Percentiles rank a stretch among this genome's conserved stretches.
Evolutionary conservation across 129 eudicot species (phyloP).

Genomic region (Flaveria trinervia): DNA sequence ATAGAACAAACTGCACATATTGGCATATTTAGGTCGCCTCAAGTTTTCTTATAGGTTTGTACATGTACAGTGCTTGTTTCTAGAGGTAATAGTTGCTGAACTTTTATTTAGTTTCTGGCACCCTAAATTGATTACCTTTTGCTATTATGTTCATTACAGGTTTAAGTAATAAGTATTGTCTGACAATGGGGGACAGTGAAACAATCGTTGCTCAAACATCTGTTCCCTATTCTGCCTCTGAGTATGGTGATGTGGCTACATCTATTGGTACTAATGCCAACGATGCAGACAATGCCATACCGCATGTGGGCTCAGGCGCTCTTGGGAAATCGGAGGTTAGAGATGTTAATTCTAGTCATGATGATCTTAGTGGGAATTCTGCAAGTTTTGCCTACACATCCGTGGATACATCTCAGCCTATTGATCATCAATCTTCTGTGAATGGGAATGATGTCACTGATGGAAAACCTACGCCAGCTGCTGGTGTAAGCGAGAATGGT

Average conservation of each 20-base stretch:
- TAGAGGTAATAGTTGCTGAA: too few relatives aligned
- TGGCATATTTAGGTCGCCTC: not conserved
- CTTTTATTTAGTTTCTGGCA: too few relatives aligned
- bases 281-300: conserved; percentile 30
- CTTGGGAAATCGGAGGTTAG: conserved; percentile 31
- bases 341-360: conserved; percentile 41
- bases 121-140: not conserved
- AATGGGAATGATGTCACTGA: conserved; percentile 47
- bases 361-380: conserved; percentile 36
- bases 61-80: conserved; percentile 5
- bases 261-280: conserved; percentile 29
- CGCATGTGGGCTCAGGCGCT: conserved; percentile 20
- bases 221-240: conserved; percentile 39
- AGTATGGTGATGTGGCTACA: conserved; percentile 32
- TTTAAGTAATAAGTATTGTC: not conserved
- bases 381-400: too few relatives aligned
- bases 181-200: conserved; percentile 65
- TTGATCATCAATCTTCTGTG: conserved; percentile 15
- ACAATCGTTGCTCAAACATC: conserved; percentile 52
- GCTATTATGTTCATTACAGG: conserved; percentile 27
- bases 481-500: conserved; percentile 54
- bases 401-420: too few relatives aligned
- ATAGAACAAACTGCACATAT: not conserved
- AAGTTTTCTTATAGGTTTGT: not conserved
- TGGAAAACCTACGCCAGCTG: conserved; percentile 34